Evolutionary conservation across 352 stramenopile species (phyloP), one percentile per base, ranked within the genome.

Genomic region (Pythium grandisporangium): DNA sequence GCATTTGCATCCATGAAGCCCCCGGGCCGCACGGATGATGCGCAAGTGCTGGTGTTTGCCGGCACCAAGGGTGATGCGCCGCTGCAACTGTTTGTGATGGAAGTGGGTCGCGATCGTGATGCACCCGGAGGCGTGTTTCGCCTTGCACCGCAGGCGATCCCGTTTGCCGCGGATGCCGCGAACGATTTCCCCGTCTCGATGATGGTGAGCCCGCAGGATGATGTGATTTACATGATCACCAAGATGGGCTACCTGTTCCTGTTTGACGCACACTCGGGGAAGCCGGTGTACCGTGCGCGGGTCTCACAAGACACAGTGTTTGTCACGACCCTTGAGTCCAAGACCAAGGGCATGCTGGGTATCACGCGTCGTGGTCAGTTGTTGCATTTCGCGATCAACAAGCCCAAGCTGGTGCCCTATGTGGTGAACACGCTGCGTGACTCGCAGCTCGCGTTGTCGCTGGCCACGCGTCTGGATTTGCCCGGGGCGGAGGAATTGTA

Each of bases 161-260:
- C 95, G 24, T 93, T 99, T 50, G 93, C 97, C 22, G 76, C 93
- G 0, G 96, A 99, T 64, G 96, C 96, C 4, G 78, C 81, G 20
- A 84, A 88, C 37, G 97, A 99, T 70, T 99, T 99, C 73, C 96
- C 96, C 4, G 96, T 99, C 30, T 97, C 86, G 52, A 95, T 99
- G 70, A 66, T 96, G 34, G 76, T 98, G 42, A 95, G 70, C 25
- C 74, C 84, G 12, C 61, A 67, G 26, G 85, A 98, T 47, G 93
- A 98, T 46, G 66, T 99, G 41, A 86, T 98, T 32, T 99, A 98
- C 66, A 93, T 99, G 70, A 95, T 99, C 52, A 98, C 96, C 25
- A 99, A 99, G 84, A 98, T 98, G 89, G 97, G 97, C 37, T 99
- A 98, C 66, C 71, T 98, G 26, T 99, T 98, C 79, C 82, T 99